Conservation (phyloP, 1,139 yeast species). For the Martiniozyma asiatica region DNA sequence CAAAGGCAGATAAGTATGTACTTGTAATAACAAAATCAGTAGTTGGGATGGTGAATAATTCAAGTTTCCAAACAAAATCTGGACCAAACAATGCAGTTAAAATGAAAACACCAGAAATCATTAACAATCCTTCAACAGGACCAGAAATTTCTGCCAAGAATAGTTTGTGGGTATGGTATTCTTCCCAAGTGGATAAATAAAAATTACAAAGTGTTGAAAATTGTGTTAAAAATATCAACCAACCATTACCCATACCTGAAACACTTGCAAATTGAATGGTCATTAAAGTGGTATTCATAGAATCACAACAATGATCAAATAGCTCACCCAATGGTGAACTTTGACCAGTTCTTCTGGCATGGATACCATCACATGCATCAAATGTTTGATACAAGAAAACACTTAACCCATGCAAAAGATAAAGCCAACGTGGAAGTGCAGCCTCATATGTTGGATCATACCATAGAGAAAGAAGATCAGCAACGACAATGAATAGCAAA, state of each 20-base stretch:
- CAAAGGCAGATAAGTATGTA: constrained; percentile 25
- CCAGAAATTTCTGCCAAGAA: constrained; percentile 77
- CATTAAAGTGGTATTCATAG: constrained; percentile 78
- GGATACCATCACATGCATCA: constrained; percentile 94
- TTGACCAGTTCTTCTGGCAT: constrained; percentile 86
- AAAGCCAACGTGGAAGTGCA: constrained; percentile 70
- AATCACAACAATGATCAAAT: constrained; percentile 90
- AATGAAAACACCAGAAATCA: constrained; percentile 43
- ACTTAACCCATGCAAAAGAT: constrained; percentile 70
- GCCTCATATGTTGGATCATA: constrained; percentile 58
- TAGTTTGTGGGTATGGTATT: constrained; percentile 78
- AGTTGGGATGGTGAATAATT: constrained; percentile 24
- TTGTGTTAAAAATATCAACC: constrained; percentile 52
- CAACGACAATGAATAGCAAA: constrained; percentile 52
- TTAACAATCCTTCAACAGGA: constrained; percentile 86
- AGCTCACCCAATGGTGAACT: constrained; percentile 91
- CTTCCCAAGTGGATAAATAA: constrained; percentile 92
- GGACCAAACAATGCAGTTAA: constrained; percentile 64
- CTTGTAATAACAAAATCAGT: constrained; percentile 24
- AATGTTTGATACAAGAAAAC: constrained; percentile 87
- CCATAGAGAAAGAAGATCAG: constrained; percentile 54
- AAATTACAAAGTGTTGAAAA: constrained; percentile 73
- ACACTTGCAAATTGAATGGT: constrained; percentile 62
- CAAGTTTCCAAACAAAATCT: constrained; percentile 41
- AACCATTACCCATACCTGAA: constrained; percentile 59